A percentile compares a stretch with the other conserved stretches of the same genome.
Evolutionary conservation across 768 basidiomycete genomes (phyloP).

Genomic region (Hemileccinum impolitum): DNA sequence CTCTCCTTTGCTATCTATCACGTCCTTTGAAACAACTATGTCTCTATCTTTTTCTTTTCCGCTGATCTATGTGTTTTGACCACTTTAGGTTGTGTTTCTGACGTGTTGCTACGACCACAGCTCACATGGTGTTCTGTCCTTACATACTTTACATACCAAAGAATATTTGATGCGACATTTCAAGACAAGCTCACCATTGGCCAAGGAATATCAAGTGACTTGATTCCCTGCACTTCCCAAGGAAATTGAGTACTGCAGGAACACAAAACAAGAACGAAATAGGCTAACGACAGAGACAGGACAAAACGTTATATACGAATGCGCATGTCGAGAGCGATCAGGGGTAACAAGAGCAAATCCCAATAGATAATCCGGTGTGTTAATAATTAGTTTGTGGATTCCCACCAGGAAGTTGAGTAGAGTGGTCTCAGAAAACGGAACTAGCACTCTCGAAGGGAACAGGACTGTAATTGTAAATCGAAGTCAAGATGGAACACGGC

Average conservation of each 20-base stretch:
- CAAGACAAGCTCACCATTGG: not conserved
- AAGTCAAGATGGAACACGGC: conserved; percentile 16
- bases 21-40: not conserved
- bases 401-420: conserved; percentile 15
- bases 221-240: conserved; percentile 10
- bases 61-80: not conserved
- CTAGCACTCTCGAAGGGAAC: conserved; percentile 12
- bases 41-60: not conserved
- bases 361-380: conserved; percentile 31
- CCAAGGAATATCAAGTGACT: conserved; percentile 11
- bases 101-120: not conserved
- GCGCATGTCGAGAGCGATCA: conserved; percentile 38
- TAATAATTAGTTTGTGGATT: conserved; percentile 26
- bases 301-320: conserved; percentile 35
- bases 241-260: conserved; percentile 6
- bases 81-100: conserved; percentile 14
- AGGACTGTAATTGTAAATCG: conserved; percentile 21
- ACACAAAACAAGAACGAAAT: conserved; percentile 33
- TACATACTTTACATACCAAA: conserved; percentile 12
- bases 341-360: conserved; percentile 34
- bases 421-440: conserved; percentile 17
- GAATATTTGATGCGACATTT: not conserved
- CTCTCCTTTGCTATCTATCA: not conserved
- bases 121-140: not conserved
- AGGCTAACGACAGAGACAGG: conserved; percentile 25